Evolutionary conservation across 2,329 filamentous ascomycete genomes (phyloP), one percentile per base, ranked within the genome.

Genomic region (Emmonsiellopsis sp.): DNA sequence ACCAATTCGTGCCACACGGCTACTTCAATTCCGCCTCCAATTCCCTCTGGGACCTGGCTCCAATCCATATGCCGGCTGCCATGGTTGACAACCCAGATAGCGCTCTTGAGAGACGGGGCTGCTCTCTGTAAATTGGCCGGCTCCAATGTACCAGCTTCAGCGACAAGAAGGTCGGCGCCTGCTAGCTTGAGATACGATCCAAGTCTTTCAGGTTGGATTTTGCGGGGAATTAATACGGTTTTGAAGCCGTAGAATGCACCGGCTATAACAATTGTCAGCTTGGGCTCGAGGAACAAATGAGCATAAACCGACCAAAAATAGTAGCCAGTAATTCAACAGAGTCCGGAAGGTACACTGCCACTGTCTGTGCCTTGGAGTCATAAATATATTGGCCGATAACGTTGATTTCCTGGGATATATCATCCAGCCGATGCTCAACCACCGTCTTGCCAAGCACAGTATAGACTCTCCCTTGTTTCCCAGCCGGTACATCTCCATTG

Each of bases 21-120:
- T 13, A 96, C 87, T 53, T 87, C 87, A 56, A 95, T 77, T 57
- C 79, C 83, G 54, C 85, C 81, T 13, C 85, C 85, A 54, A 85
- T 84, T 50, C 87, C 86, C 64, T 86, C 81, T 9, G 91, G 90
- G 2, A 91, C 82, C 66, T 92, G 88, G 62, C 89, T 91, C 91
- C 92, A 98, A 70, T 95, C 91, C 79, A 98, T 86, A 67, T 97
- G 92, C 61, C 83, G 82, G 73, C 85, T 96, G 42, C 89, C 89
- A 64, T 89, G 82, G 63, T 96, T 92, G 5, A 94, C 89, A 10
- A 96, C 91, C 89, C 91, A 97, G 61, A 96, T 81, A 34, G 95
- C 78, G 61, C 90, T 83, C 57, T 84, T 84, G 45, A 98, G 78
- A 38, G 80, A 78, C 5, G 84, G 79, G 63, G 87, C 89, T 51